Base-by-base conservation (phyloP, 2,329 filamentous ascomycete genomes). In the Didymellaceae sp. region DNA sequence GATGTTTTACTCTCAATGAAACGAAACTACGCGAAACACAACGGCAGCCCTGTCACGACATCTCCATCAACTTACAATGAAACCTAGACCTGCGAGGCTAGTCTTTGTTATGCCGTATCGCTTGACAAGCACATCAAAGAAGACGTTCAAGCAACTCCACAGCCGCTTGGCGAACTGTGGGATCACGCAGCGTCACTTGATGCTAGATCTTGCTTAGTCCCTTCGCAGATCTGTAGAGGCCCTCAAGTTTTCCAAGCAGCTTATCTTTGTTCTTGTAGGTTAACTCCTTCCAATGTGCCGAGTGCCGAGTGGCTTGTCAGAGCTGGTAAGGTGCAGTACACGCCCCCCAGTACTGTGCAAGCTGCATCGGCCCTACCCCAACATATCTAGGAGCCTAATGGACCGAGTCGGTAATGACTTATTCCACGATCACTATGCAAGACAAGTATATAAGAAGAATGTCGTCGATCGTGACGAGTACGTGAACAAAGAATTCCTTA, bases 361-460 rank as follows among this genome's bases (percentile, higher is more conserved):
- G 16, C 2, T 10, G 5, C n/a, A 21, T 35, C 11, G 21, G 39
- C 16, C n/a, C 10, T 16, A 32, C 17, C 14, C 8, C 22, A n/a
- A 7, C 28, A 16, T 33, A 9, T 26, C 8, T 16, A 20, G 22
- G 30, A 22, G 37, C 34, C 22, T 45, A 45, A 33, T 5, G 18
- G 34, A 26, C 24, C 40, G 34, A 45, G 18, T 18, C 28, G 24
- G 34, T 34, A 40, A 50, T 35, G 28, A 50, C 10, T 20, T 9
- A n/a, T 28, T 24, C 6, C 1, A 31, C 13, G 24, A 17, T 13
- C 6, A 11, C 4, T 34, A 21, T 34, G 37, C 30, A 25, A 6
- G 26, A 14, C 16, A 1, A 6, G 1, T 33, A 39, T 44, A 38
- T n/a, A 30, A 39, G 10, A 38, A 26, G 11, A 6, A 24, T 16